These are phyloP conservation scores for Boechera stricta DNA, from an alignment of 345 rosid genomes.

Conservation along the genomic window DNA sequence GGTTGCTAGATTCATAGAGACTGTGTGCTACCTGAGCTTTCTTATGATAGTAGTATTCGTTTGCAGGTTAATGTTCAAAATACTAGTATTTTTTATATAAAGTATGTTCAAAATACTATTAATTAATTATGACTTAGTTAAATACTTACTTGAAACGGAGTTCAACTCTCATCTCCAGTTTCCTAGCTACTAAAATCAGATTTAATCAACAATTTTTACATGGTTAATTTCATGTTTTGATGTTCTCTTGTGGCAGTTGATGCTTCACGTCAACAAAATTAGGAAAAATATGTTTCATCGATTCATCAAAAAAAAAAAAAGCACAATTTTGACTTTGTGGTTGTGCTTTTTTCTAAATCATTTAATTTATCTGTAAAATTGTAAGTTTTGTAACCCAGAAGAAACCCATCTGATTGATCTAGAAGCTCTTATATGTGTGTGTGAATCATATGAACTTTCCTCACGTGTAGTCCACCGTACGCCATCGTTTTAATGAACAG, in stretches of 20 bases:
- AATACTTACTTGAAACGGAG: background rate
- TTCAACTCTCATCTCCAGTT: background rate
- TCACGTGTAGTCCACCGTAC: slow-evolving; percentile 31
- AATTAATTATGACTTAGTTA: background rate
- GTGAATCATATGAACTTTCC: slow-evolving; percentile 34
- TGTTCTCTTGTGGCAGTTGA: background rate
- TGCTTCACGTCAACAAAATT: slow-evolving; percentile 12
- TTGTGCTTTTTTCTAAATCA: background rate
- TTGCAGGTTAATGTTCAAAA: background rate
- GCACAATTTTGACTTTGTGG: background rate
- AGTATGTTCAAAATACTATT: background rate
- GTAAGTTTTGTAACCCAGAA: background rate
- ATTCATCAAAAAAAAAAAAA: background rate
- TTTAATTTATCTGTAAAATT: background rate
- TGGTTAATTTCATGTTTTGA: background rate
- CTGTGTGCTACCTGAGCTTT: background rate
- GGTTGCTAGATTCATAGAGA: too few relatives aligned
- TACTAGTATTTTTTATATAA: too few relatives aligned
- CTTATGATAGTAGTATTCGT: background rate
- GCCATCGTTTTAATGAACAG: slow-evolving; percentile 20
- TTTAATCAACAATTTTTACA: background rate
- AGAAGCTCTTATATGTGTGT: slow-evolving; percentile 27
- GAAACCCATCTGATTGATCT: slow-evolving; percentile 4
- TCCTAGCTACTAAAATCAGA: background rate
- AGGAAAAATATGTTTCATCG: background rate